These are phyloP conservation scores for Phytophthora podocarpi DNA, from an alignment of 352 stramenopile genomes.

Conservation along the genomic window DNA sequence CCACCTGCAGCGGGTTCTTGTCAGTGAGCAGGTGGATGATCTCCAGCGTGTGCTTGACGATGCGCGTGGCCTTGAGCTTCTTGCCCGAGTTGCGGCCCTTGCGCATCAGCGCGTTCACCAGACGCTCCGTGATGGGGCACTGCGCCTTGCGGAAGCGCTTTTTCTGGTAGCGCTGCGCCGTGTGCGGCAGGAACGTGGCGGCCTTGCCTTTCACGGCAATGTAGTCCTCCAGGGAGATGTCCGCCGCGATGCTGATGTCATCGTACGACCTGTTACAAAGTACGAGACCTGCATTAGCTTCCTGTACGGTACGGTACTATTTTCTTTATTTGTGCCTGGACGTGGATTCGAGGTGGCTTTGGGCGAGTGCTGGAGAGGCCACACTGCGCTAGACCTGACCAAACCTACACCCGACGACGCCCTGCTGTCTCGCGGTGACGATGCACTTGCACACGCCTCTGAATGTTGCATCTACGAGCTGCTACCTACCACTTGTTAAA, in stretches of 20 bases:
- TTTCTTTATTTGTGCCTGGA: neutral
- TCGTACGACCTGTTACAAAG: slow-evolving; percentile 92
- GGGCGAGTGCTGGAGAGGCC: neutral
- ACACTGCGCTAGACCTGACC: neutral
- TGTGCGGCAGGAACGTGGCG: slow-evolving; percentile 99
- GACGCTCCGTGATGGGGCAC: slow-evolving; percentile 99
- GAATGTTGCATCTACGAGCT: neutral
- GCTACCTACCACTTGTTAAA: slow-evolving; percentile 94
- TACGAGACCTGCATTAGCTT: slow-evolving; percentile 34
- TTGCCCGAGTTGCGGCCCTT: slow-evolving; percentile 99
- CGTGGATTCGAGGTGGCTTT: slow-evolving; percentile 4
- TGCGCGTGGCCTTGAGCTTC: slow-evolving; percentile 99
- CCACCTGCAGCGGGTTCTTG: slow-evolving; percentile 99
- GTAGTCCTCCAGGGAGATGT: slow-evolving; percentile 99
- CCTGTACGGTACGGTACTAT: neutral
- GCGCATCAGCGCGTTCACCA: slow-evolving; percentile 98
- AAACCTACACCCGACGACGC: neutral
- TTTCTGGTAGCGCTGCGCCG: slow-evolving; percentile 99
- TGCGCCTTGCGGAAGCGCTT: slow-evolving; percentile 99
- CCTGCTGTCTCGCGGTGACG: neutral
- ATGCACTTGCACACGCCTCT: neutral
- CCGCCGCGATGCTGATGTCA: slow-evolving; percentile 97
- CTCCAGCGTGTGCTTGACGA: slow-evolving; percentile 99
- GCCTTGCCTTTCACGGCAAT: slow-evolving; percentile 99
- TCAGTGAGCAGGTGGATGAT: slow-evolving; percentile 99